Percentiles rank a stretch among this genome's conserved stretches.
phyloP scores from a whole-genome alignment of 495 filamentous ascomycete genomes.

The Hypoxylon fragiforme region DNA sequence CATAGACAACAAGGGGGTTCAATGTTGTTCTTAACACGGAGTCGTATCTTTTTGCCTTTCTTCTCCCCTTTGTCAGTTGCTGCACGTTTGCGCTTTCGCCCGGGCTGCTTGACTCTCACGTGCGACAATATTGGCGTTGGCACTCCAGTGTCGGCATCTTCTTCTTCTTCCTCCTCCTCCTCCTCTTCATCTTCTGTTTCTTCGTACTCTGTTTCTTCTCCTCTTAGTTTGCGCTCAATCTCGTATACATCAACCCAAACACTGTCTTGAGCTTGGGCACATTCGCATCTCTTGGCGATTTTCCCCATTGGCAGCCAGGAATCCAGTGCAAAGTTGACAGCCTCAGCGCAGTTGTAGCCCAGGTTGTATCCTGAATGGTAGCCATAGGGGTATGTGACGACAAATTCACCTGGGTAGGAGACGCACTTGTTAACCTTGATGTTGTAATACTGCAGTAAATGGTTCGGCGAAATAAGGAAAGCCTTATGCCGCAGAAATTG shows the following conservation, averaged over 20 bases:
- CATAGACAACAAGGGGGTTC: constrained; percentile 92
- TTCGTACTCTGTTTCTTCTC: constrained; percentile 89
- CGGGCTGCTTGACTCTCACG: constrained; percentile 57
- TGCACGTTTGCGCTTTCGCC: constrained; percentile 56
- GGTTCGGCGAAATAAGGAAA: constrained; percentile 91
- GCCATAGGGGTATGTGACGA: constrained; percentile 97
- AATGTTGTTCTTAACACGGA: constrained; percentile 67
- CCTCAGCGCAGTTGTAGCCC: constrained; percentile 98
- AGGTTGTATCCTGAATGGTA: constrained; percentile 99
- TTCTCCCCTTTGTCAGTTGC: constrained; percentile 44
- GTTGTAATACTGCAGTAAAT: constrained; percentile 81
- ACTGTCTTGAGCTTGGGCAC: constrained; percentile 81
- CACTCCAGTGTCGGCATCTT: constrained; percentile 54
- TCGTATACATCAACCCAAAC: constrained; percentile 97
- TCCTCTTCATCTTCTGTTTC: constrained; percentile 80
- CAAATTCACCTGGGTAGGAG: constrained; percentile 97
- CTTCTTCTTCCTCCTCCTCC: constrained; percentile 69
- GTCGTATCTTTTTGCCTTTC: constrained; percentile 74
- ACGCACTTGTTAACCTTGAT: constrained; percentile 95
- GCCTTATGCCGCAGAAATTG: constrained; percentile 98
- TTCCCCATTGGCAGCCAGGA: constrained; percentile 93
- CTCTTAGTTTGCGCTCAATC: constrained; percentile 90
- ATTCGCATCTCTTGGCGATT: constrained; percentile 96
- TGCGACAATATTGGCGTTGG: constrained; percentile 71
- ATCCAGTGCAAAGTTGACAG: constrained; percentile 96